These are phyloP conservation scores for Thymus quinquecostatus DNA, from an alignment of 257 asterid genomes.

Conservation along the genomic window DNA sequence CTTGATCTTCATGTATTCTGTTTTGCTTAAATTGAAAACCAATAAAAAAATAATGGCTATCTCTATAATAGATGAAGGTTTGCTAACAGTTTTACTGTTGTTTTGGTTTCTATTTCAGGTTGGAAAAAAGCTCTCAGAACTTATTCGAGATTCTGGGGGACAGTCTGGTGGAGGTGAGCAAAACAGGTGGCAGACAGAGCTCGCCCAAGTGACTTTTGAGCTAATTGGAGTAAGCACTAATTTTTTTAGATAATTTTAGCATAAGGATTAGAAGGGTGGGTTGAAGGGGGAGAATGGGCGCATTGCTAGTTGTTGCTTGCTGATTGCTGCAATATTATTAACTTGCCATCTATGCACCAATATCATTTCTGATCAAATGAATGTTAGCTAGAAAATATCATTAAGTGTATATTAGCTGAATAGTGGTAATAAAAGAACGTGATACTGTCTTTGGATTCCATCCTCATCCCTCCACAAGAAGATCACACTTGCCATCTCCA, in stretches of 20 bases:
- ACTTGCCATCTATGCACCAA: neutral
- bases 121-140: constrained; percentile 88
- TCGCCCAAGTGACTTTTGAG: constrained; percentile 89
- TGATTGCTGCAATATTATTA: constrained; percentile 14
- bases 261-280: neutral
- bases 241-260: constrained; percentile 15
- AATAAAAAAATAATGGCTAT: neutral
- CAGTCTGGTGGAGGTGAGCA: constrained; percentile 84
- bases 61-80: constrained; percentile 4
- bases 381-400: neutral
- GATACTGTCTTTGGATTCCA: neutral
- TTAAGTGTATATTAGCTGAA: constrained; percentile 18
- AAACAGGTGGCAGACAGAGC: constrained; percentile 95
- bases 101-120: constrained; percentile 56
- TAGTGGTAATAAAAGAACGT: neutral
- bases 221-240: constrained; percentile 81
- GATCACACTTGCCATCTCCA: neutral
- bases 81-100: constrained; percentile 15
- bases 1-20: constrained; percentile 12
- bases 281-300: neutral
- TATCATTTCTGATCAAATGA: constrained; percentile 14
- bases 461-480: neutral
- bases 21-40: constrained; percentile 2
- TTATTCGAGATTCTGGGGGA: constrained; percentile 92
- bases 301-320: neutral